phyloP scores from a whole-genome alignment of 176 grass and related monocot species.

The Themeda triandra region DNA sequence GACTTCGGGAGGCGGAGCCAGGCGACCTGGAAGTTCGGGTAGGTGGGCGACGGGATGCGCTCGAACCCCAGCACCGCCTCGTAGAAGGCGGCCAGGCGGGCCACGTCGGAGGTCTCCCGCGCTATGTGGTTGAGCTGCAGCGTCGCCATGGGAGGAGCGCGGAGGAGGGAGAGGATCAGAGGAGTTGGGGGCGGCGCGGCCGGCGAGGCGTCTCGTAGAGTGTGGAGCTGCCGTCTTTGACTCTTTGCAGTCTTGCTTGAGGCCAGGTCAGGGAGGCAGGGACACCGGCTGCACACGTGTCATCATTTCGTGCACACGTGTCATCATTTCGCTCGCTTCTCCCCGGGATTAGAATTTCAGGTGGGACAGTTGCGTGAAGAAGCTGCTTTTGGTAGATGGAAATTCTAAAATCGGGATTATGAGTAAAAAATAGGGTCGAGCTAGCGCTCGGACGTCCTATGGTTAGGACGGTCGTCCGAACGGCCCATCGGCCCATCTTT shows the following conservation, averaged over 20 bases:
- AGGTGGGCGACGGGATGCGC: slow-evolving; percentile 42
- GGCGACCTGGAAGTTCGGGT: slow-evolving; percentile 54
- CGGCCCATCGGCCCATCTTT: no score
- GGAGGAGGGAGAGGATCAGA: neutral
- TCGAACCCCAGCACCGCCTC: slow-evolving; percentile 87
- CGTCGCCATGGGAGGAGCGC: slow-evolving; percentile 43
- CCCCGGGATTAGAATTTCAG: no score
- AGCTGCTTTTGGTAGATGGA: no score
- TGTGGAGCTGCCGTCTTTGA: neutral
- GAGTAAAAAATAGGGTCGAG: no score
- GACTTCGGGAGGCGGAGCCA: slow-evolving; percentile 64
- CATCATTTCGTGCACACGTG: no score
- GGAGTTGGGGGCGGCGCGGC: neutral
- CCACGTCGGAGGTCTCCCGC: slow-evolving; percentile 76
- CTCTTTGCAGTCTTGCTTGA: neutral
- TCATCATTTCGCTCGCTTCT: no score
- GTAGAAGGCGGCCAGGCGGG: slow-evolving; percentile 83
- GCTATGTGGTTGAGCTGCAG: slow-evolving; percentile 83
- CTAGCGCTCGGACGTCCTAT: no score
- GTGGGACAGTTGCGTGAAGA: no score
- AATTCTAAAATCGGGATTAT: no score
- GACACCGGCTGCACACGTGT: no score
- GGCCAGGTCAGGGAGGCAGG: neutral
- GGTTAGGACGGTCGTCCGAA: no score
- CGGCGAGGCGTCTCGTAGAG: neutral